Percentiles rank a stretch among this genome's conserved stretches.
Conservation (phyloP, 2,329 filamentous ascomycete genomes). For the Pseudogymnoascus sp. region DNA sequence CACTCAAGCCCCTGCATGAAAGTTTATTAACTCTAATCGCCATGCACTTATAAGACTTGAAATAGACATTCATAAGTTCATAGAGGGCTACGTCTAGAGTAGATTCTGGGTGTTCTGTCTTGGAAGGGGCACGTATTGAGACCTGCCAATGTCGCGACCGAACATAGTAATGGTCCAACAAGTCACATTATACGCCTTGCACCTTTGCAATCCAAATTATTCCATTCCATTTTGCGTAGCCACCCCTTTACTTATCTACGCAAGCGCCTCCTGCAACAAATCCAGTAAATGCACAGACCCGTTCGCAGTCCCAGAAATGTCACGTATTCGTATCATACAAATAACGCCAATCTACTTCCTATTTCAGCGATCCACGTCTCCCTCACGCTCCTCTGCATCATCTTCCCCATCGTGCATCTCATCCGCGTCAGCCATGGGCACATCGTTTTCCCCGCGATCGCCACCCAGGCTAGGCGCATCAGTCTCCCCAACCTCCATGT, state of each 20-base stretch:
- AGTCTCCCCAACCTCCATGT: conserved; percentile 3
- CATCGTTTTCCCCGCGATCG: not conserved
- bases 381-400: conserved; percentile 5
- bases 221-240: not conserved
- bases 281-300: not conserved
- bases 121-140: not conserved
- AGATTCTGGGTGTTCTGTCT: not conserved
- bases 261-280: not conserved
- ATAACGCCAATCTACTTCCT: conserved; percentile 2
- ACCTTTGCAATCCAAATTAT: not conserved
- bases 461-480: not conserved
- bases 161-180: not conserved
- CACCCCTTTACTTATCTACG: not conserved
- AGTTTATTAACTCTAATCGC: no score
- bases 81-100: no score
- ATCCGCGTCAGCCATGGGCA: conserved; percentile 4
- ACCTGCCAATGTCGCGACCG: not conserved
- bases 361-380: conserved; percentile 8
- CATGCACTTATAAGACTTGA: no score
- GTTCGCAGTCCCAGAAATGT: not conserved
- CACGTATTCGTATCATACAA: conserved; percentile 4
- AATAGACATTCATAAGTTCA: no score
- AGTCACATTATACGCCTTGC: not conserved
- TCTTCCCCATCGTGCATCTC: conserved; percentile 8
- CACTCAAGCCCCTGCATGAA: no score